Conservation (phyloP, 2,329 filamentous ascomycete species). For the Fusarium palustre region DNA sequence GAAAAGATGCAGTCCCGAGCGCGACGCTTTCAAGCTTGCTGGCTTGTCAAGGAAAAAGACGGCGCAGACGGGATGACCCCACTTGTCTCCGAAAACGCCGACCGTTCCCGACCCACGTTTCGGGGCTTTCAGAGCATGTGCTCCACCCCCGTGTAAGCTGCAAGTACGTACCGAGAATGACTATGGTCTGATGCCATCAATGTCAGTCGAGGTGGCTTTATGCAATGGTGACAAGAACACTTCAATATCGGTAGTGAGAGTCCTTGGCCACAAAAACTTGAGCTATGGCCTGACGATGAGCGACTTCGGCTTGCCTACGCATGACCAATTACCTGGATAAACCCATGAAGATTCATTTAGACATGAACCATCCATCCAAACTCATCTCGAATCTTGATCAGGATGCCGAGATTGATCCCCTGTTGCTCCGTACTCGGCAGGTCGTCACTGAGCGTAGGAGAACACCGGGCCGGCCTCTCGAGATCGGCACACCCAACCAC, state of each 20-base stretch:
- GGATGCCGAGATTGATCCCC: constrained; percentile 21
- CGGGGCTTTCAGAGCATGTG: constrained; percentile 10
- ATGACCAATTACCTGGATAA: constrained; percentile 9
- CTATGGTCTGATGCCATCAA: constrained; percentile 22
- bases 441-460: neutral
- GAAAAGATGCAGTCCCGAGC: constrained; percentile 12
- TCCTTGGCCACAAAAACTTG: neutral
- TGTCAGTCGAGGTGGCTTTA: constrained; percentile 33
- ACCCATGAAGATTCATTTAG: constrained; percentile 17
- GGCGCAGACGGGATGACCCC: constrained; percentile 21
- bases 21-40: neutral
- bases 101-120: constrained; percentile 20
- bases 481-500: constrained; percentile 36
- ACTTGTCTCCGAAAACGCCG: constrained; percentile 36
- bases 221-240: neutral
- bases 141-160: constrained; percentile 17
- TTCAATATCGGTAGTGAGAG: neutral
- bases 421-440: constrained; percentile 24
- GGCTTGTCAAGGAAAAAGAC: constrained; percentile 8
- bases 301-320: constrained; percentile 26
- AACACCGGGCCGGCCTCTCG: constrained; percentile 35
- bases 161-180: constrained; percentile 21
- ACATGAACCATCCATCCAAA: neutral
- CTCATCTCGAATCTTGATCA: neutral
- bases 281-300: constrained; percentile 6